Percentiles rank a stretch among this genome's conserved stretches.
phyloP scores from a whole-genome alignment of 208 protist species.

The Naegleria lovaniensis region DNA sequence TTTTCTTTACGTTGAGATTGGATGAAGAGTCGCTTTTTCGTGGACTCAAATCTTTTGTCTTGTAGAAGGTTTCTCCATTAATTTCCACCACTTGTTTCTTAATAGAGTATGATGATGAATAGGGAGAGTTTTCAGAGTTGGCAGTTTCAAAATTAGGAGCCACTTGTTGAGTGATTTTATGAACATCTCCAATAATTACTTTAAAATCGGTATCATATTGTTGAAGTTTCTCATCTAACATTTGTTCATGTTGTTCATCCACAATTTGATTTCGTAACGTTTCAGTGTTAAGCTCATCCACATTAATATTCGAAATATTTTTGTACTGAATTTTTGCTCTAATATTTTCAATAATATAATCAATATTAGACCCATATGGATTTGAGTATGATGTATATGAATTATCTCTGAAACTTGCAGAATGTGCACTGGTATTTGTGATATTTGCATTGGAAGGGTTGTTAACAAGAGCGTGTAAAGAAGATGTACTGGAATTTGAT shows the following conservation, averaged over 20 bases:
- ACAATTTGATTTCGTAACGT: not conserved
- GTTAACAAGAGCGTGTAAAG: not conserved
- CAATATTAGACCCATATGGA: not conserved
- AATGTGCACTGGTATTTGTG: not conserved
- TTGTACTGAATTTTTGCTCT: not conserved
- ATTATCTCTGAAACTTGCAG: not conserved
- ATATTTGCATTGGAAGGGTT: not conserved
- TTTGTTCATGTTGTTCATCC: not conserved
- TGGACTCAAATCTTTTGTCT: not conserved
- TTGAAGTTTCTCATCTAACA: not conserved
- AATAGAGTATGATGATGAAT: not conserved
- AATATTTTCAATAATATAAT: not conserved
- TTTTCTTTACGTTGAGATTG: not conserved
- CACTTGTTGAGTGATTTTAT: not conserved
- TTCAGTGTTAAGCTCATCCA: not conserved
- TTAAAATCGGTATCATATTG: not conserved
- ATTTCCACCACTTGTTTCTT: not conserved
- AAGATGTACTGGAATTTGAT: not conserved
- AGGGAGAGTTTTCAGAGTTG: not conserved
- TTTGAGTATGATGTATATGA: not conserved
- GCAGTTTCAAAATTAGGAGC: not conserved
- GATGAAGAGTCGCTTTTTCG: not conserved
- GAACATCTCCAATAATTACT: not conserved
- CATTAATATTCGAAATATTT: not conserved
- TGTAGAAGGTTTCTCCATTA: slow-evolving; percentile 3